These are phyloP conservation scores for Royoungia palumana DNA, from an alignment of 768 basidiomycete species.

Conservation along the genomic window DNA sequence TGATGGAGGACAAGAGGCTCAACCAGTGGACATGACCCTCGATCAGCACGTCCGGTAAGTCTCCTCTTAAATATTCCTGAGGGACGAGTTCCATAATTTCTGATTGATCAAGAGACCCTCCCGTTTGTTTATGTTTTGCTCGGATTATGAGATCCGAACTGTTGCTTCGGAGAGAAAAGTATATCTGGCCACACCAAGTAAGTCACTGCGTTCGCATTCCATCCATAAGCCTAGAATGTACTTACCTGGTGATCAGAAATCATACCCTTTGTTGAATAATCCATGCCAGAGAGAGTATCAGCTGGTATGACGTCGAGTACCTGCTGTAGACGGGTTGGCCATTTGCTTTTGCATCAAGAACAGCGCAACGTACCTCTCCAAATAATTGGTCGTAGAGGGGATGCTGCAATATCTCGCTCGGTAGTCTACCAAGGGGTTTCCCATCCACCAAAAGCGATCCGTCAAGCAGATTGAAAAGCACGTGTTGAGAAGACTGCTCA, in stretches of 20 bases:
- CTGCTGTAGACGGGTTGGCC: conserved; percentile 6
- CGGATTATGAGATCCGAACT: conserved; percentile 7
- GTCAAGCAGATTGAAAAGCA: conserved; percentile 17
- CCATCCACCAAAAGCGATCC: conserved; percentile 25
- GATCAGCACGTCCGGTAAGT: conserved; percentile 25
- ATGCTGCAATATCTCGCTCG: conserved; percentile 7
- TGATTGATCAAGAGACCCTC: not conserved
- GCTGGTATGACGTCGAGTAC: conserved; percentile 16
- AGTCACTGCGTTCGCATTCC: not conserved
- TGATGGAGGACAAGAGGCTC: conserved; percentile 14
- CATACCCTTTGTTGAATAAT: conserved; percentile 16
- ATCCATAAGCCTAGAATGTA: not conserved
- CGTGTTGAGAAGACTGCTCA: conserved; percentile 7
- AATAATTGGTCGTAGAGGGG: conserved; percentile 18
- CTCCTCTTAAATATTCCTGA: conserved; percentile 13
- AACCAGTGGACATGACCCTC: conserved; percentile 29
- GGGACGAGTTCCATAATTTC: conserved; percentile 23
- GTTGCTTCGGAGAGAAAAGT: conserved; percentile 6
- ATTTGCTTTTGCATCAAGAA: too few relatives aligned
- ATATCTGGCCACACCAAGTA: not conserved
- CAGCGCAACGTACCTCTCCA: conserved; percentile 10
- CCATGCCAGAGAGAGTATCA: conserved; percentile 22
- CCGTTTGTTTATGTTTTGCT: conserved; percentile 1
- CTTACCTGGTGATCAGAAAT: conserved; percentile 20
- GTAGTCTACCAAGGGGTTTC: conserved; percentile 16